Evolutionary conservation across 2,329 filamentous ascomycete species (phyloP).

Genomic region (Fusarium avenaceum): DNA sequence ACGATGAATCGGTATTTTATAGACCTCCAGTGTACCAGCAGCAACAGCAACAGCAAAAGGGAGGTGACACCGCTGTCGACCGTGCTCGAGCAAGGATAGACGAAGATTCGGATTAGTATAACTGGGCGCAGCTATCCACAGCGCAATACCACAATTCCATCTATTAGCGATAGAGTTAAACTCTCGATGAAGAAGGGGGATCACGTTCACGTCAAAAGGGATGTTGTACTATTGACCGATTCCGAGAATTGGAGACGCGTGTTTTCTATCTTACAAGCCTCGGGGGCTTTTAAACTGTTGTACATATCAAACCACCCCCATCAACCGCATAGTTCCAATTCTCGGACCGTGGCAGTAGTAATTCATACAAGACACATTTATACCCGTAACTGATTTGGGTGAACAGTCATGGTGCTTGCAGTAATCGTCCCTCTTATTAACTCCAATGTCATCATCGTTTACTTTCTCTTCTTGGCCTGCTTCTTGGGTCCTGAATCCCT

Average conservation of each 20-base stretch:
- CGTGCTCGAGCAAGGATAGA: conserved; percentile 70
- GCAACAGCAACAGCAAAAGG: conserved; percentile 62
- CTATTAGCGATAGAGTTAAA: conserved; percentile 21
- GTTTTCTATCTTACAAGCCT: conserved; percentile 56
- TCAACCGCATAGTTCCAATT: conserved; percentile 37
- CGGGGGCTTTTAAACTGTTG: conserved; percentile 51
- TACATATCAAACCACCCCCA: conserved; percentile 52
- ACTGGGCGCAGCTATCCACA: conserved; percentile 7
- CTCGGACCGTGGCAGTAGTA: conserved; percentile 31
- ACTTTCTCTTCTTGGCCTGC: conserved; percentile 64
- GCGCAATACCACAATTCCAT: conserved; percentile 32
- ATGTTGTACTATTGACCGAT: conserved; percentile 41
- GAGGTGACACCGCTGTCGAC: conserved; percentile 71
- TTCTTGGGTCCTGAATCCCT: conserved; percentile 58
- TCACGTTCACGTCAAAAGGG: conserved; percentile 22
- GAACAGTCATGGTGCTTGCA: neutral
- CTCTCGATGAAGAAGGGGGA: conserved; percentile 19
- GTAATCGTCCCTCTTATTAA: conserved; percentile 7
- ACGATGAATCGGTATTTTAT: conserved; percentile 80
- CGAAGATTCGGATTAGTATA: conserved; percentile 69
- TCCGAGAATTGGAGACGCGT: conserved; percentile 47
- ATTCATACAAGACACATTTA: conserved; percentile 43
- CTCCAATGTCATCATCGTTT: conserved; percentile 41
- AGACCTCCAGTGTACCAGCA: conserved; percentile 70
- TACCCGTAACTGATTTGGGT: conserved; percentile 4